phyloP scores from a whole-genome alignment of 2,329 filamentous ascomycete genomes.

The Pleurostoma richardsiae region DNA sequence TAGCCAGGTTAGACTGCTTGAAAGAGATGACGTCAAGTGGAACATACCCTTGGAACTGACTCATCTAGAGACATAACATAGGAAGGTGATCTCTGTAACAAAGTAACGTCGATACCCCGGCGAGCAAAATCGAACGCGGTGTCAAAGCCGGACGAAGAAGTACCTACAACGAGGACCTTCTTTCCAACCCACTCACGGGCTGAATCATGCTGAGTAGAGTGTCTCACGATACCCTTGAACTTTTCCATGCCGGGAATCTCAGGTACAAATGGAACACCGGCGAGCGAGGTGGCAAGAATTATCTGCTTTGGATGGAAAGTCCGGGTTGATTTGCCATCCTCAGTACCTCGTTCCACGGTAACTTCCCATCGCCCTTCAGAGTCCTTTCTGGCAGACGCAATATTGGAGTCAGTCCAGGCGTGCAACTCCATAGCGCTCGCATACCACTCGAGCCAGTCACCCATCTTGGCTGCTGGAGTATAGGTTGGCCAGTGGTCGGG shows the following conservation, averaged over 20 bases:
- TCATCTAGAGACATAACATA: conserved; percentile 51
- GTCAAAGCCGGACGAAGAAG: conserved; percentile 65
- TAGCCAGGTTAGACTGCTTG: too few relatives aligned
- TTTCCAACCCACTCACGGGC: conserved; percentile 37
- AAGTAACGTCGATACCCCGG: conserved; percentile 62
- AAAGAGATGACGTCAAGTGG: too few relatives aligned
- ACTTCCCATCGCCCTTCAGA: too few relatives aligned
- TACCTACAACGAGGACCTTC: conserved; percentile 61
- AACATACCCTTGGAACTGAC: too few relatives aligned
- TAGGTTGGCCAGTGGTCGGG: conserved; percentile 60
- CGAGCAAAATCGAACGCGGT: conserved; percentile 65
- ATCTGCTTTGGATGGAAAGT: conserved; percentile 44
- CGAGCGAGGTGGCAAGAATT: conserved; percentile 48
- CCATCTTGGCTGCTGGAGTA: conserved; percentile 64
- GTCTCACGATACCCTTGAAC: conserved; percentile 54
- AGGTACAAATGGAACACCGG: conserved; percentile 33
- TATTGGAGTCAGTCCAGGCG: conserved; percentile 50
- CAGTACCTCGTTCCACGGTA: too few relatives aligned
- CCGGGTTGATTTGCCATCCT: conserved; percentile 25
- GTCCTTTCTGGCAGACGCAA: too few relatives aligned
- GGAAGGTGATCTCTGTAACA: conserved; percentile 64
- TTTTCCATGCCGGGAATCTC: conserved; percentile 30
- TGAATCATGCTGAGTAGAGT: conserved; percentile 12
- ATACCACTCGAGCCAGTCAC: conserved; percentile 59
- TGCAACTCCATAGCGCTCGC: conserved; percentile 58